Percentiles rank a stretch among this genome's conserved stretches.
phyloP scores from a whole-genome alignment of 169 alveolate species.

The Eimeria tenella region DNA sequence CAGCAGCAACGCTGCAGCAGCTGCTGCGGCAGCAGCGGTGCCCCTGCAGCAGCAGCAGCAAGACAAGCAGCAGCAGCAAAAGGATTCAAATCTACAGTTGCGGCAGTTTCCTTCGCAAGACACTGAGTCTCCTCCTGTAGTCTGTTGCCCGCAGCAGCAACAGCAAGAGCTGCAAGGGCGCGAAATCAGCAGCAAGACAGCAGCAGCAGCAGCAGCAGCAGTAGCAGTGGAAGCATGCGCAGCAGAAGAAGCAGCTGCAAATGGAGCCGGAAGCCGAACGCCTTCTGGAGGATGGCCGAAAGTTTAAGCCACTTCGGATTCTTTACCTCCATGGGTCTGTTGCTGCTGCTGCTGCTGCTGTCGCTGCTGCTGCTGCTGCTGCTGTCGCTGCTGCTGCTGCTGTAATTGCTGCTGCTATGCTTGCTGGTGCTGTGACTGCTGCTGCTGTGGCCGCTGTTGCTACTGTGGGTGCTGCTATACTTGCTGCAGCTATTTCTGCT shows the following conservation, averaged over 20 bases:
- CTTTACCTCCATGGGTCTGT: slow-evolving; percentile 13
- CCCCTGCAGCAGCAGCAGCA: background rate
- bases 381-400: slow-evolving; percentile 1
- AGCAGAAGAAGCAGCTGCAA: background rate
- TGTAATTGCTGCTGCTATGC: background rate
- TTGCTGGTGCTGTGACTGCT: background rate
- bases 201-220: slow-evolving; percentile 17
- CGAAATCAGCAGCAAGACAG: too few species aligned
- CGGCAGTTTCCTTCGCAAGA: too few species aligned
- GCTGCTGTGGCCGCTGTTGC: background rate
- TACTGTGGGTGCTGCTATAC: background rate
- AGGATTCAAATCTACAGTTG: too few species aligned
- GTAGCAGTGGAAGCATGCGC: background rate
- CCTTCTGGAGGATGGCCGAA: background rate
- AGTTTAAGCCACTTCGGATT: background rate
- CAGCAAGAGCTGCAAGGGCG: too few species aligned
- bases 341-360: background rate
- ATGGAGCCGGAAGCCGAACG: background rate
- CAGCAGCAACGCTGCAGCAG: background rate
- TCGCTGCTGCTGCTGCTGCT: slow-evolving; percentile 25
- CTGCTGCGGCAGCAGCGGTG: background rate
- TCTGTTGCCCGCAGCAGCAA: too few species aligned
- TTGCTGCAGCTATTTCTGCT: too few species aligned
- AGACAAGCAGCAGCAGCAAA: too few species aligned
- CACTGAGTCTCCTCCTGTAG: too few species aligned